phyloP scores from a whole-genome alignment of 331 rosid genomes.

The Saraca asoca region DNA sequence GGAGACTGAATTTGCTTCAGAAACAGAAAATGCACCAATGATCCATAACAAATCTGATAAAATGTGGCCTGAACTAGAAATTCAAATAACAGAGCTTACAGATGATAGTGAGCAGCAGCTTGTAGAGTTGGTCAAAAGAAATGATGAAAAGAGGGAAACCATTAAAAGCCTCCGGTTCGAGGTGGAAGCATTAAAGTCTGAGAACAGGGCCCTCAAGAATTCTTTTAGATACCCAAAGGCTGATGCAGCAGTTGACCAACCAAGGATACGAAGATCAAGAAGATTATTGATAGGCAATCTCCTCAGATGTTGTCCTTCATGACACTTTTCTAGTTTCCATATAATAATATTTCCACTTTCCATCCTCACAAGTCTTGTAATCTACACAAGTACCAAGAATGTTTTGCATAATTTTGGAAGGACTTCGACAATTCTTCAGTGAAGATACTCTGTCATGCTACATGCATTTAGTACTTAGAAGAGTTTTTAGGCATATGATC shows the following conservation, averaged over 20 bases:
- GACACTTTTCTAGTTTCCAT: conserved; percentile 16
- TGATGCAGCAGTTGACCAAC: conserved; percentile 35
- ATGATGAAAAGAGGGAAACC: conserved; percentile 59
- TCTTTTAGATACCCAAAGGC: conserved; percentile 42
- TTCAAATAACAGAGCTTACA: conserved; percentile 47
- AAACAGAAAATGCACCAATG: conserved; percentile 34
- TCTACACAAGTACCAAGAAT: conserved; percentile 7
- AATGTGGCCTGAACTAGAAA: conserved; percentile 30
- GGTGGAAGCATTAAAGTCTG: conserved; percentile 46
- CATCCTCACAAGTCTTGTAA: conserved; percentile 22
- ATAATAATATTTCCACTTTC: background rate
- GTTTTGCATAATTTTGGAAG: conserved; percentile 9
- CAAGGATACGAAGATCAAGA: conserved; percentile 35
- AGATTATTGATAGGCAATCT: conserved; percentile 36
- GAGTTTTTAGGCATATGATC: conserved; percentile 8
- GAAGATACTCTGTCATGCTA: conserved; percentile 11
- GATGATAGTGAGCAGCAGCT: conserved; percentile 48
- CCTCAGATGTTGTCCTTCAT: conserved; percentile 44
- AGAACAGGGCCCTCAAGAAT: conserved; percentile 46
- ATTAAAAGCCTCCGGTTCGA: conserved; percentile 48
- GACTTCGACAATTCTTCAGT: conserved; percentile 13
- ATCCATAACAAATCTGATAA: conserved; percentile 29
- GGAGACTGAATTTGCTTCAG: conserved; percentile 33
- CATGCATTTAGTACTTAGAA: background rate
- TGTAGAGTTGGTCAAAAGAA: conserved; percentile 53